phyloP scores from a whole-genome alignment of 208 protist genomes.

The Leishmania guyanensis region DNA sequence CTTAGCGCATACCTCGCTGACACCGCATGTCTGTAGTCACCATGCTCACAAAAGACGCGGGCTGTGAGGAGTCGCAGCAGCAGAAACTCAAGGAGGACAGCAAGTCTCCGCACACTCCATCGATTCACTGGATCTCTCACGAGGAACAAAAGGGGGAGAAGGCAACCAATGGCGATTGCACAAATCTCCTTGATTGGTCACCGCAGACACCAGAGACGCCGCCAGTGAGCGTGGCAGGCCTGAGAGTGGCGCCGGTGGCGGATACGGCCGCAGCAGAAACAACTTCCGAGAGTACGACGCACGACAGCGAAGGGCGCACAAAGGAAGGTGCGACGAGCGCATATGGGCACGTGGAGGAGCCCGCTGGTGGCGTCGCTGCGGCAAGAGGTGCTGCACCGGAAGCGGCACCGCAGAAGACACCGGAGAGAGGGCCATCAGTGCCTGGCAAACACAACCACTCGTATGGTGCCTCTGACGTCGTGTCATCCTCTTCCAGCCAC shows the following conservation, averaged over 20 bases:
- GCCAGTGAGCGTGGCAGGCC: slow-evolving; percentile 7
- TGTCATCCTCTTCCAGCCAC: neutral
- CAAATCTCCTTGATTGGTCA: slow-evolving; percentile 27
- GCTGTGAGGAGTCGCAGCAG: neutral
- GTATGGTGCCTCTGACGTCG: neutral
- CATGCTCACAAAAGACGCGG: neutral
- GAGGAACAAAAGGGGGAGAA: neutral
- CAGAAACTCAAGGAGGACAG: neutral
- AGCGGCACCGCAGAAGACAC: neutral
- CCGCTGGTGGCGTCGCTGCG: neutral
- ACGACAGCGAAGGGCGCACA: neutral
- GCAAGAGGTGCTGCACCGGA: neutral
- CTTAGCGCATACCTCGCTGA: neutral
- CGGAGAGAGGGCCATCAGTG: neutral
- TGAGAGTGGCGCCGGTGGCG: neutral
- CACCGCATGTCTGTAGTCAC: neutral
- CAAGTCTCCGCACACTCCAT: slow-evolving; percentile 24
- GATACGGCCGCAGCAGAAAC: neutral
- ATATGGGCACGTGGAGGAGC: neutral
- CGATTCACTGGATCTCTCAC: slow-evolving; percentile 5
- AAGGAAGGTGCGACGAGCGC: neutral
- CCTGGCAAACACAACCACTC: neutral
- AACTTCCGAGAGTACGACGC: neutral
- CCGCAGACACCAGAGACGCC: slow-evolving; percentile 32
- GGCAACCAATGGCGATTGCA: neutral